Evolutionary conservation across 495 filamentous ascomycete species (phyloP).

Genomic region (Talaromyces trachyspermus): DNA sequence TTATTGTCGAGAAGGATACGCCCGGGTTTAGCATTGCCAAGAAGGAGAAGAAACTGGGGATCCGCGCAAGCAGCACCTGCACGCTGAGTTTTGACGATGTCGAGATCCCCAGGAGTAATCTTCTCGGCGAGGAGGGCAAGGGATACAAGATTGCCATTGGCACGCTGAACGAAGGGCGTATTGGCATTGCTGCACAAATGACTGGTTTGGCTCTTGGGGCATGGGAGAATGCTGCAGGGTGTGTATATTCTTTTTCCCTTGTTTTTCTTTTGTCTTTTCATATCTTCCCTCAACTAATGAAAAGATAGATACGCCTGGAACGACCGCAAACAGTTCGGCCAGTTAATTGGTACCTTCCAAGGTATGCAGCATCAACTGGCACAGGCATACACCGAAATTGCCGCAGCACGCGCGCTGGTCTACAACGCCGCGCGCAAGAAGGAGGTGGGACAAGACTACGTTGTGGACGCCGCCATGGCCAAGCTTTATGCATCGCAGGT

Average conservation of each 20-base stretch:
- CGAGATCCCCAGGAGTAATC: slow-evolving; percentile 75
- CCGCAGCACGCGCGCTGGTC: slow-evolving; percentile 82
- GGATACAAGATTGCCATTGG: slow-evolving; percentile 98
- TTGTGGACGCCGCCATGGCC: slow-evolving; percentile 94
- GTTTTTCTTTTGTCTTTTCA: neutral
- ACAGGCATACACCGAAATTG: slow-evolving; percentile 89
- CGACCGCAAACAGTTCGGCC: slow-evolving; percentile 94
- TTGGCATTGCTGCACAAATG: slow-evolving; percentile 98
- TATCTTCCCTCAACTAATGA: neutral
- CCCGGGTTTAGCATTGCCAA: slow-evolving; percentile 93
- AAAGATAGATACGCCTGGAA: slow-evolving; percentile 75
- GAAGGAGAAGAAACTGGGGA: slow-evolving; percentile 99
- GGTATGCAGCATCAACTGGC: slow-evolving; percentile 99
- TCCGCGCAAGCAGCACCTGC: slow-evolving; percentile 90
- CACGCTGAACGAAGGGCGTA: slow-evolving; percentile 93
- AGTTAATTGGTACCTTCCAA: slow-evolving; percentile 90
- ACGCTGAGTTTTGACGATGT: slow-evolving; percentile 98
- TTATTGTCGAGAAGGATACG: slow-evolving; percentile 84
- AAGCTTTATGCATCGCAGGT: slow-evolving; percentile 95
- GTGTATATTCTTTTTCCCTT: slow-evolving; percentile 25
- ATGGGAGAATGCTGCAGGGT: slow-evolving; percentile 90
- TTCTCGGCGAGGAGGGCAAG: slow-evolving; percentile 80
- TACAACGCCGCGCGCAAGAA: slow-evolving; percentile 97
- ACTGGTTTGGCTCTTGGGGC: slow-evolving; percentile 92
- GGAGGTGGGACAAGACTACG: slow-evolving; percentile 93